Evolutionary conservation across 2,329 filamentous ascomycete species (phyloP).

Genomic region (Stemphylium beticola): DNA sequence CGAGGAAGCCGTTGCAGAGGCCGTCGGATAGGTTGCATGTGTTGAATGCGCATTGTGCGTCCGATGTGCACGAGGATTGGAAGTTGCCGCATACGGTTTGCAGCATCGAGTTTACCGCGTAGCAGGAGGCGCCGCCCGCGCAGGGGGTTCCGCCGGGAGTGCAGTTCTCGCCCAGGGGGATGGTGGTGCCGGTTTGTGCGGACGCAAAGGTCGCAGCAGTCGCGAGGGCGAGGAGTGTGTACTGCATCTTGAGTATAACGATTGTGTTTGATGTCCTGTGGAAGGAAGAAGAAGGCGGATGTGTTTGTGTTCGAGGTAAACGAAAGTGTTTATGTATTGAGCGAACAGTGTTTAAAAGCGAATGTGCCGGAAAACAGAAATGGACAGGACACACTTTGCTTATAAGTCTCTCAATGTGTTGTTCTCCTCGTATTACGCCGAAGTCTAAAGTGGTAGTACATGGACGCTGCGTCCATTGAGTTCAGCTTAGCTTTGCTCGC

Average conservation of each 20-base stretch:
- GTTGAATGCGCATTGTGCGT: slow-evolving; percentile 30
- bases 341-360: background rate
- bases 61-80: slow-evolving; percentile 23
- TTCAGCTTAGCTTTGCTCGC: background rate
- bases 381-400: background rate
- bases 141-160: slow-evolving; percentile 17
- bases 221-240: slow-evolving; percentile 21
- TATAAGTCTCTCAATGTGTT: background rate
- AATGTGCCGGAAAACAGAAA: too few relatives aligned
- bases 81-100: slow-evolving; percentile 26
- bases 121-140: slow-evolving; percentile 23
- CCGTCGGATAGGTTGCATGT: slow-evolving; percentile 19
- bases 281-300: background rate
- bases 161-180: slow-evolving; percentile 22
- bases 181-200: slow-evolving; percentile 13
- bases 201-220: slow-evolving; percentile 16
- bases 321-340: background rate
- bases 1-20: slow-evolving; percentile 23
- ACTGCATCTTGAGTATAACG: slow-evolving; percentile 18
- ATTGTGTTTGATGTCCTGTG: background rate
- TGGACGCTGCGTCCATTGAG: background rate
- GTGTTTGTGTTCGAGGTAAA: background rate
- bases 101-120: slow-evolving; percentile 21
- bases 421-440: background rate
- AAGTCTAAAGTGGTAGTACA: background rate